Conservation (phyloP, 768 basidiomycete species). For the Lactarius deliciosus region DNA sequence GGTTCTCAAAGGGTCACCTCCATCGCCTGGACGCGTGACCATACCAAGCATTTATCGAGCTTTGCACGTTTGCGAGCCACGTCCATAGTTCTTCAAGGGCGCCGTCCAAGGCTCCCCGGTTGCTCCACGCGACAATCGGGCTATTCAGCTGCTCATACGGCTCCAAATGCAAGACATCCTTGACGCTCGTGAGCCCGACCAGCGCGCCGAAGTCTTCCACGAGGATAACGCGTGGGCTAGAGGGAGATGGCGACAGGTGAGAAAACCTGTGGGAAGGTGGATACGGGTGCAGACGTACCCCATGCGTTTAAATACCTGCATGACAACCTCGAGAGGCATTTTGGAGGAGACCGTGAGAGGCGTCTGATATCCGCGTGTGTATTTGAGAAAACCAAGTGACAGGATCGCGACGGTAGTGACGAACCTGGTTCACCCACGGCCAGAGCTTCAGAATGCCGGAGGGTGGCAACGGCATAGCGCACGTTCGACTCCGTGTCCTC, state of each 20-base stretch:
- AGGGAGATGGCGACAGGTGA: conserved; percentile 13
- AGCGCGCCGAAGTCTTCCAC: conserved; percentile 85
- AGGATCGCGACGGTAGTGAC: conserved; percentile 27
- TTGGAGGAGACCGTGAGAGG: conserved; percentile 91
- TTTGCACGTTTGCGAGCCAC: conserved; percentile 25
- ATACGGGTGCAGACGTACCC: conserved; percentile 59
- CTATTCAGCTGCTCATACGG: conserved; percentile 25
- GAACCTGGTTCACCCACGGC: conserved; percentile 95
- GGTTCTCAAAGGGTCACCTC: conserved; percentile 16
- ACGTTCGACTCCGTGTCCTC: conserved; percentile 68
- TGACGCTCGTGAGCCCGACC: conserved; percentile 88
- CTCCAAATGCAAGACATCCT: conserved; percentile 88
- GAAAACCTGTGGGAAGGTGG: conserved; percentile 4
- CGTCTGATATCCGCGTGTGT: conserved; percentile 52
- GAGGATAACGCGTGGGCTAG: conserved; percentile 92
- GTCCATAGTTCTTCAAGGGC: conserved; percentile 29
- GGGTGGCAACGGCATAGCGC: conserved; percentile 57
- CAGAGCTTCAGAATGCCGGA: conserved; percentile 65
- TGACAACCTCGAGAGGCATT: conserved; percentile 91
- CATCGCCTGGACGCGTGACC: conserved; percentile 19
- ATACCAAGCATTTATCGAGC: conserved; percentile 25
- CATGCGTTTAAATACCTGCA: conserved; percentile 97
- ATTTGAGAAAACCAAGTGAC: conserved; percentile 10
- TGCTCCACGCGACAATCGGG: conserved; percentile 26
- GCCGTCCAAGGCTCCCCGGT: conserved; percentile 26